phyloP scores from a whole-genome alignment of 2,329 filamentous ascomycete genomes.

The Pseudogymnoascus verrucosus region DNA sequence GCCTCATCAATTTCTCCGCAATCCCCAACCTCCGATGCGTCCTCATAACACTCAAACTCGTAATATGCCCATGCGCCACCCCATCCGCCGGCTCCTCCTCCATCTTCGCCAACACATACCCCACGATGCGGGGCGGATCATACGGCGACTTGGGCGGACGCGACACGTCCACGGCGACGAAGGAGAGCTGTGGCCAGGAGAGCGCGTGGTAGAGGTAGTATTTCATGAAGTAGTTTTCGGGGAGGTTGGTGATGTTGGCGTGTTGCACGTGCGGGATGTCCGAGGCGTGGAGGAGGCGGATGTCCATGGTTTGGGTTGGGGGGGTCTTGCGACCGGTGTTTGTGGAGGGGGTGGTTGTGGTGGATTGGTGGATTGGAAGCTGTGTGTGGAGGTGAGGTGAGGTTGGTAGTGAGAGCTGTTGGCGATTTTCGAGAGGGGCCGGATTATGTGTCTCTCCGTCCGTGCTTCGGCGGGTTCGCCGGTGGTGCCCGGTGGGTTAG shows the following conservation, averaged over 20 bases:
- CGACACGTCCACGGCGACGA: constrained; percentile 88
- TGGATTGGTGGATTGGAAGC: not conserved
- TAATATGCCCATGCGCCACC: constrained; percentile 91
- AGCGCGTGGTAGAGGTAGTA: constrained; percentile 99
- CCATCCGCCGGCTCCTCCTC: constrained; percentile 93
- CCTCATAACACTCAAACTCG: constrained; percentile 88
- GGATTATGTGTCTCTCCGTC: not conserved
- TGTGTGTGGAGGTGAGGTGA: not conserved
- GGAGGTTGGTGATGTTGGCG: constrained; percentile 97
- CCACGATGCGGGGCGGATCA: constrained; percentile 94
- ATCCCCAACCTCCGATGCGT: constrained; percentile 87
- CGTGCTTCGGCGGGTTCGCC: not conserved
- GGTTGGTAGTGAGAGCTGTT: not conserved
- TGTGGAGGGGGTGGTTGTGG: not conserved
- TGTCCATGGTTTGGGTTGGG: constrained; percentile 62
- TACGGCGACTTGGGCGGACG: constrained; percentile 69
- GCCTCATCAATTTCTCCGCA: constrained; percentile 95
- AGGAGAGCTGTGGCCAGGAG: constrained; percentile 95
- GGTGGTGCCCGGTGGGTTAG: not conserved
- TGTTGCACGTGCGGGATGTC: constrained; percentile 92
- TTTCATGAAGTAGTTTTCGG: constrained; percentile 99
- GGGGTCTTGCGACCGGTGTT: not conserved
- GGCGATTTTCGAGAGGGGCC: not conserved
- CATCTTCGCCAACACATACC: constrained; percentile 99
- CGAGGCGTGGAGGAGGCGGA: constrained; percentile 73